Evolutionary conservation across 1,284 basidiomycete species (phyloP), one percentile per base, ranked within the genome.

Genomic region (Leccinum fuscescens): DNA sequence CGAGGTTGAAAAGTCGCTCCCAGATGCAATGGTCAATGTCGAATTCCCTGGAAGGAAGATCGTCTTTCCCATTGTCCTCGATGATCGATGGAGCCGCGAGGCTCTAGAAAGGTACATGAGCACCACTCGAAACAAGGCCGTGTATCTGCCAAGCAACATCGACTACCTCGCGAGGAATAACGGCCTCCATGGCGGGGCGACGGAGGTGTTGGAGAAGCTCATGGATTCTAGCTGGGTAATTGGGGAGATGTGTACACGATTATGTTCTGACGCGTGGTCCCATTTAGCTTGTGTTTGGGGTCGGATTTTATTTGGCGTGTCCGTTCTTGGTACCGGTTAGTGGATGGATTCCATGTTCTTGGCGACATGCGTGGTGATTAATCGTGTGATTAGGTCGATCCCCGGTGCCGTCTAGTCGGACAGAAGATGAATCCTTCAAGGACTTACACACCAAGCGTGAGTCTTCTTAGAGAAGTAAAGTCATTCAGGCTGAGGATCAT

Each of bases 371-470:
- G 9, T n/a, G 46, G 24, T 33, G 29, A 50, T n/a, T 24, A 8
- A 60, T 1, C 4, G 11, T 1, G 1, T 57, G 8, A 17, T 27
- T 56, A 86, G 85, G 77, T 88, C 24, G 85, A 89, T 67, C 88
- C 86, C 4, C 74, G 84, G 33, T 84, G 81, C 66, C 77, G 86
- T 42, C 68, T 87, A 0, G 79, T 83, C 3, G 84, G 82, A 0
- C 85, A 86, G 61, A 86, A 87, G 67, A 86, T 86, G 83, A 86
- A 86, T 59, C 85, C 85, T 0, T 86, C 86, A 1, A 74, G 85
- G 15, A 86, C 83, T 1, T 84, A 77, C 57, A 86, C 85, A 0
- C 84, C 85, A 12, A 77, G 82, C 29, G 84, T 85, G 66, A 57
- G 78, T 67, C 35, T 6, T 27, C 12, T 11, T 24, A 3, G 8